Base-by-base conservation (phyloP, 2,329 filamentous ascomycete genomes). In the Diaporthe capsici region DNA sequence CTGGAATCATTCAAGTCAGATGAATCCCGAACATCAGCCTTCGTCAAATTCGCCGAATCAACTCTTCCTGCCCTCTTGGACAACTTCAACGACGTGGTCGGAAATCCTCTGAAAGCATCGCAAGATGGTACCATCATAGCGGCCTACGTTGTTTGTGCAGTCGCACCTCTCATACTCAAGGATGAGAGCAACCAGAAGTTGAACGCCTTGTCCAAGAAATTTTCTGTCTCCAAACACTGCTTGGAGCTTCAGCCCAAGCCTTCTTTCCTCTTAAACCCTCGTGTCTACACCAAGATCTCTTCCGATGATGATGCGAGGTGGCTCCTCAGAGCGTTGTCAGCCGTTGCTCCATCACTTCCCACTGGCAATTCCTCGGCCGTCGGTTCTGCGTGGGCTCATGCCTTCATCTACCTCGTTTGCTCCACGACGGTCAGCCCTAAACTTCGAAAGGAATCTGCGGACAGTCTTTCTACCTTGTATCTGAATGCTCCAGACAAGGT, bases 61-160 rank as follows among this genome's bases (percentile, higher is more conserved):
- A 82, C 90, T 22, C 81, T 89, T 4, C 85, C 88, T 12, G 88
- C 89, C 58, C 82, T 97, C 34, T 81, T 93, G 44, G 91, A 94
- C 61, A 91, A 91, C 4, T 97, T 95, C 87, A 91, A 92, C 72
- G 97, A 98, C 79, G 92, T 95, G 22, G 86, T 90, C 58, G 88
- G 93, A 34, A 98, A 98, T 83, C 92, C 96, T 3, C 84, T 95
- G 5, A 89, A 93, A 51, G 93, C 96, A 34, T 92, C 93, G 2
- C 96, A 98, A 82, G 96, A 88, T 80, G 96, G 96, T 15, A 88
- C 96, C n/a, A 90, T 97, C 72, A 92, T 94, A 20, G 92, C 92
- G 47, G 95, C 94, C 55, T 95, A 95, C 82, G 92, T 97, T 72
- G 89, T 94, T 63, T 89, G 91, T 49, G 91, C 93, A 31, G 84